Base-by-base conservation (phyloP, 2,329 filamentous ascomycete species). In the Trichoderma sp. region DNA sequence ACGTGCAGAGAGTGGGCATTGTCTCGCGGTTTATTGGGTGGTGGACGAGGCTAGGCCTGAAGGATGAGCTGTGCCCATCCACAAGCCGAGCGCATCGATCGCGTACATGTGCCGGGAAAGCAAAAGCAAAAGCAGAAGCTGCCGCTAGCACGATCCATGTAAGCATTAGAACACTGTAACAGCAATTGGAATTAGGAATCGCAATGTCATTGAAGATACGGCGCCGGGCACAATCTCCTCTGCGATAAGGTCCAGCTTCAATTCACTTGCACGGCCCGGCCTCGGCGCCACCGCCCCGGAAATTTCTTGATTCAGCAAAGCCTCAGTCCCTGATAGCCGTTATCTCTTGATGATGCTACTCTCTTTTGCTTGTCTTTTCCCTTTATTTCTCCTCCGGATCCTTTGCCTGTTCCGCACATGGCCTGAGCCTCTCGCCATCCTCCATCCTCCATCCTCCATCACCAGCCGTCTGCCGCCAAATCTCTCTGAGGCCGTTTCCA, bases 221-320 rank as follows among this genome's bases (percentile, higher is more conserved):
- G 54, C 29, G 19, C 8, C n/a, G 2, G 19, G 42, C 42, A 48
- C 19, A 48, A 54, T 58, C 32, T 42, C 32, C 34, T 54, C 42
- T 59, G 32, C 35, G 54, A 52, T 45, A 59, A 45, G 45, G 52
- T 37, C n/a, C 12, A 58, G 52, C 37, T 25, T 53, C 50, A 50
- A 53, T 54, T n/a, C n/a, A n/a, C n/a, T 54, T 60, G 64, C 39
- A 15, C 22, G 59, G 59, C 59, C 67, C 56, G 57, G 67, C 39
- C 12, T 58, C 67, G 53, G 67, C 67, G 59, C 67, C 67, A 68
- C 67, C 39, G 63, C 64, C 67, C 67, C 67, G 54, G 27, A 59
- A 68, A 68, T 67, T 68, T 34, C 67, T 68, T 10, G 67, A 66
- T 67, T 54, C 7, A 68, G 67, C 53, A 68, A 67, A 61, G 67